Conservation (phyloP, 352 stramenopile genomes). For the Pythium dissimile region DNA sequence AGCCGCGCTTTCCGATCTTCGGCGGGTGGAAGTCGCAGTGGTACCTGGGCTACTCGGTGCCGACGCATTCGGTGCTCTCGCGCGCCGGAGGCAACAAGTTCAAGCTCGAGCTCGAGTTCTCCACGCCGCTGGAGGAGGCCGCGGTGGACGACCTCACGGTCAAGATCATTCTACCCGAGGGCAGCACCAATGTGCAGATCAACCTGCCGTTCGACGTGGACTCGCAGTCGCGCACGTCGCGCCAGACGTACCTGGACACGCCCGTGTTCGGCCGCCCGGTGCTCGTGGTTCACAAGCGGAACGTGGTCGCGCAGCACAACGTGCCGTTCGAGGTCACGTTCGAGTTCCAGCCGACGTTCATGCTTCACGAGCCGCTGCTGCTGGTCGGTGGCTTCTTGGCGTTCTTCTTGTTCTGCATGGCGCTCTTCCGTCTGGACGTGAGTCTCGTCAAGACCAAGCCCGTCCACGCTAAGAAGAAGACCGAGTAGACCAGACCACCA, state of each 20-base stretch:
- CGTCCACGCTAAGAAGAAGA: conserved; percentile 33
- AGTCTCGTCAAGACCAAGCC: conserved; percentile 49
- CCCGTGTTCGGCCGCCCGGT: conserved; percentile 74
- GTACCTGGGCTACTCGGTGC: conserved; percentile 87
- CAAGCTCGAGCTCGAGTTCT: conserved; percentile 85
- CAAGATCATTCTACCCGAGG: conserved; percentile 87
- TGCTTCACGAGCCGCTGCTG: conserved; percentile 85
- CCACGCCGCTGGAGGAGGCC: conserved; percentile 71
- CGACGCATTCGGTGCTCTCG: conserved; percentile 72
- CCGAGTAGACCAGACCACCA: conserved; percentile 60
- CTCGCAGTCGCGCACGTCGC: conserved; percentile 42
- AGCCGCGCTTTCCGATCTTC: conserved; percentile 85
- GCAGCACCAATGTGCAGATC: conserved; percentile 72
- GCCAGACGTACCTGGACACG: conserved; percentile 86
- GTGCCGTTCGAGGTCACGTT: conserved; percentile 85
- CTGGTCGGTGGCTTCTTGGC: conserved; percentile 80
- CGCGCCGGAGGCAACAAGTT: conserved; percentile 59
- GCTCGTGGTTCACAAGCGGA: conserved; percentile 78
- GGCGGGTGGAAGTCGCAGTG: conserved; percentile 89
- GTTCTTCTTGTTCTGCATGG: conserved; percentile 85
- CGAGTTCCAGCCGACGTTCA: conserved; percentile 73
- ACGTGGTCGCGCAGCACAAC: conserved; percentile 83
- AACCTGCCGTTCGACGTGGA: conserved; percentile 76
- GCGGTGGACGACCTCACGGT: conserved; percentile 83
- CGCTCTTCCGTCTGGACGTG: conserved; percentile 81